A percentile compares a stretch with the other conserved stretches of the same genome.
These are phyloP conservation scores for Onygenales sp. DNA, from an alignment of 2,329 filamentous ascomycete genomes.

Conservation along the genomic window DNA sequence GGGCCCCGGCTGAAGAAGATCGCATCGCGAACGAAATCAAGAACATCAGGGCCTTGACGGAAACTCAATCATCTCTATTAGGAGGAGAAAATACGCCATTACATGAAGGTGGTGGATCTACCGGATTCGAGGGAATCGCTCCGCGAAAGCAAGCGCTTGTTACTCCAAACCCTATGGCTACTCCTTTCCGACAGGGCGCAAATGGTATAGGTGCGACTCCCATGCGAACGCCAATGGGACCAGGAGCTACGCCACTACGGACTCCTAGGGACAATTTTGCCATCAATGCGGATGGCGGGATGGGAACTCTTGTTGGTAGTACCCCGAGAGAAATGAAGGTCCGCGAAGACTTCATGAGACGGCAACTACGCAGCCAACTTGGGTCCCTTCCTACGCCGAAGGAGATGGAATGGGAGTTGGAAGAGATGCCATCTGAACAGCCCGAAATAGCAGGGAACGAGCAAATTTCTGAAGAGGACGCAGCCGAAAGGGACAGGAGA, in stretches of 20 bases:
- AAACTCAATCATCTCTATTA: constrained; percentile 85
- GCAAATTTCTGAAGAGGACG: constrained; percentile 53
- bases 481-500: constrained; percentile 66
- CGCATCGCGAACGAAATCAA: constrained; percentile 92
- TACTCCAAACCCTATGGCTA: constrained; percentile 95
- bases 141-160: constrained; percentile 70
- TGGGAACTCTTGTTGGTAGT: constrained; percentile 57
- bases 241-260: constrained; percentile 73
- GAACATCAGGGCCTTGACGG: constrained; percentile 84
- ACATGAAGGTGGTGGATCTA: constrained; percentile 69
- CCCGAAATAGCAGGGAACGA: constrained; percentile 45
- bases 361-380: constrained; percentile 55
- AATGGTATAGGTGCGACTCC: constrained; percentile 61
- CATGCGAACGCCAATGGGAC: constrained; percentile 46
- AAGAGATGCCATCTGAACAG: constrained; percentile 71
- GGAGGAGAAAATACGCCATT: constrained; percentile 91
- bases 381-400: constrained; percentile 83
- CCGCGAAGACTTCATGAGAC: constrained; percentile 58
- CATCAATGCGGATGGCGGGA: constrained; percentile 62
- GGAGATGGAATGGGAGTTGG: constrained; percentile 87
- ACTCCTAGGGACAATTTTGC: constrained; percentile 83
- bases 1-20: constrained; percentile 85
- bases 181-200: constrained; percentile 60
- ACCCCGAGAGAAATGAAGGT: constrained; percentile 69
- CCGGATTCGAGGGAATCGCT: constrained; percentile 76